Base-by-base conservation (phyloP, 345 rosid genomes). In the Euphorbia peplus region DNA sequence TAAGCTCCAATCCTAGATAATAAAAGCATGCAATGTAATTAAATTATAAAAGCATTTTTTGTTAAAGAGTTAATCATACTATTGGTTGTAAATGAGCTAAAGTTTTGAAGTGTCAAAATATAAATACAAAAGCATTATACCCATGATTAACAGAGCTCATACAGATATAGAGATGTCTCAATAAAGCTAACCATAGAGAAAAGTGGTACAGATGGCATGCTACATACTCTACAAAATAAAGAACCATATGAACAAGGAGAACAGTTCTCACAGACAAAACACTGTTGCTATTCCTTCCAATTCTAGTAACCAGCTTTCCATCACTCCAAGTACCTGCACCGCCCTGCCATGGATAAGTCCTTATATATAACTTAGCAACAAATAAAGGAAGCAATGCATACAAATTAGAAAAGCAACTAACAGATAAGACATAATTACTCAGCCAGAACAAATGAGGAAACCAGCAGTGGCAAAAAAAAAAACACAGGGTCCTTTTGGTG, bases 251-350 rank as follows among this genome's bases (percentile, higher is more conserved):
- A 44, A 44, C 46, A 57, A 64, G 48, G 64, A 64, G 61, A 71
- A 72, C 42, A 65, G 66, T 71, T 15, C 87, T 84, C 68, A 93
- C 99, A 73, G 91, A 91, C 71, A 86, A 79, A 68, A 93, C 99
- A 66, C 95, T 82, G 71, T 78, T 86, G 50, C 88, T 86, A 79
- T 93, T 93, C 83, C 91, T 91, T 70, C 99, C 99, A 68, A 89
- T 93, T 77, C 97, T 89, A 51, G 99, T 93, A 44, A 93, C 95
- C 51, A 93, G 92, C 84, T 93, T 93, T 73, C 97, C 97, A 80
- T 93, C 99, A 73, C 99, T 93, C 99, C 99, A 93, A 28, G 99
- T 87, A 88, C 99, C 99, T 91, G 99, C 99, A 88, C 96, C 97
- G 87, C 99, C 99, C 99, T 93, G 99, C 87, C 67, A 84, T 54